These are phyloP conservation scores for Fusarium sp. DNA, from an alignment of 2,329 filamentous ascomycete genomes.

Conservation along the genomic window DNA sequence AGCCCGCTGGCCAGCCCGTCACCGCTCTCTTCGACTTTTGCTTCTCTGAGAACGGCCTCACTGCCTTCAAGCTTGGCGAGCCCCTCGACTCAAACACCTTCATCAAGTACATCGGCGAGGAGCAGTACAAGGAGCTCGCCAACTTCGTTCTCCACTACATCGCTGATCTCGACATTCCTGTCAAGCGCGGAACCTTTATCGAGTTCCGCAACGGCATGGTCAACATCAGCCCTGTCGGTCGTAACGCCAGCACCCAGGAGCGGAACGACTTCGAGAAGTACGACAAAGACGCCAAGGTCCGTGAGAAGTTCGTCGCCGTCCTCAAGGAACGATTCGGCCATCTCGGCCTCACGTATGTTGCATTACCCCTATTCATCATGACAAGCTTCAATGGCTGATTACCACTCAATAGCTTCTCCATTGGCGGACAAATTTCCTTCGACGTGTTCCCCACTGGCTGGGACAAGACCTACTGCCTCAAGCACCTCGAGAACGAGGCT, in stretches of 20 bases:
- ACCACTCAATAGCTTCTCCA: slow-evolving; percentile 75
- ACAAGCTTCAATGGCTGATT: slow-evolving; percentile 17
- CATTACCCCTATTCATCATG: slow-evolving; percentile 8
- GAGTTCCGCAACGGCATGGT: slow-evolving; percentile 95
- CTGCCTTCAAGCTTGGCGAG: slow-evolving; percentile 85
- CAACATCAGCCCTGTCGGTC: slow-evolving; percentile 85
- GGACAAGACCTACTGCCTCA: slow-evolving; percentile 98
- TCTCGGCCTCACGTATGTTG: slow-evolving; percentile 82
- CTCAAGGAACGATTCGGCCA: slow-evolving; percentile 86
- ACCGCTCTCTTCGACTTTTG: slow-evolving; percentile 94
- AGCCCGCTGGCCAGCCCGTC: slow-evolving; percentile 71
- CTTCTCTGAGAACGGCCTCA: slow-evolving; percentile 97
- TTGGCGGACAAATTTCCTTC: slow-evolving; percentile 97
- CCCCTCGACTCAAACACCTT: slow-evolving; percentile 84
- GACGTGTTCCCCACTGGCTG: slow-evolving; percentile 97
- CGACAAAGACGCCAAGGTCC: slow-evolving; percentile 81
- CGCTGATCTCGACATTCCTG: slow-evolving; percentile 83
- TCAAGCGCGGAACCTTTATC: slow-evolving; percentile 87
- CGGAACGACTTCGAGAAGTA: slow-evolving; percentile 84
- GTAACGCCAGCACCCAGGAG: slow-evolving; percentile 86
- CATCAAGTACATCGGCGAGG: slow-evolving; percentile 91
- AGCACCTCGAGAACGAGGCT: slow-evolving; percentile 86
- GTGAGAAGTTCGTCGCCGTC: slow-evolving; percentile 79
- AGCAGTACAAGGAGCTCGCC: slow-evolving; percentile 80
- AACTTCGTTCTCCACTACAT: slow-evolving; percentile 84